phyloP scores from a whole-genome alignment of 129 eudicot species.

The Lonicera japonica region DNA sequence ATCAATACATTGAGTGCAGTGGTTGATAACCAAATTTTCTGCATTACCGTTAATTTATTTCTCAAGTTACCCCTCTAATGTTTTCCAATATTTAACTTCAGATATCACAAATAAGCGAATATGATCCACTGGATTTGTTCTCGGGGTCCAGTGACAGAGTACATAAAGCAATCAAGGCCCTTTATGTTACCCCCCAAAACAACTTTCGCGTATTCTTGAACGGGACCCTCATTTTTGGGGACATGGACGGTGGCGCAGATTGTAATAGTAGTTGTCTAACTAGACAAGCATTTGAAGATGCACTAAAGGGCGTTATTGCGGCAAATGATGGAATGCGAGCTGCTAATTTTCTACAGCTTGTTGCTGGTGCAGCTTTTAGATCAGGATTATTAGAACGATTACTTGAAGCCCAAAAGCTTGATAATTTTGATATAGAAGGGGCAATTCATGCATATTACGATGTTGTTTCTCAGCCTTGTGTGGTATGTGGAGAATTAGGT shows the following conservation, averaged over 20 bases:
- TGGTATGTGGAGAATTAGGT: conserved; percentile 40
- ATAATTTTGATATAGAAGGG: conserved; percentile 76
- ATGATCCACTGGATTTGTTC: conserved; percentile 81
- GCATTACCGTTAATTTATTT: not conserved
- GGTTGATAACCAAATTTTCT: not conserved
- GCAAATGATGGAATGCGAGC: conserved; percentile 65
- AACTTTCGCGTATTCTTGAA: conserved; percentile 85
- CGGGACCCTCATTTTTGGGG: conserved; percentile 74
- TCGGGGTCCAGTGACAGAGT: conserved; percentile 69
- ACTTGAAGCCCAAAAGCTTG: conserved; percentile 86
- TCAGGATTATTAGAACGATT: conserved; percentile 59
- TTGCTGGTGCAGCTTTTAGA: conserved; percentile 51
- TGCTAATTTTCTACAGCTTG: conserved; percentile 50
- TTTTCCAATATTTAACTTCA: conserved; percentile 13
- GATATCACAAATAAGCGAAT: conserved; percentile 76
- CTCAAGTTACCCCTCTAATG: too few relatives aligned
- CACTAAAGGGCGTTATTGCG: conserved; percentile 41
- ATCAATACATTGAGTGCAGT: not conserved
- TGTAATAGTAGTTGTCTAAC: conserved; percentile 24
- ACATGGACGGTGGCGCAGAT: conserved; percentile 66
- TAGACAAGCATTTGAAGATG: conserved; percentile 51
- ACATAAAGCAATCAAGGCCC: conserved; percentile 61
- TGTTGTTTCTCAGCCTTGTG: conserved; percentile 68
- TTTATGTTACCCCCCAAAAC: conserved; percentile 80
- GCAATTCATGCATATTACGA: conserved; percentile 98